A percentile compares a stretch with the other conserved stretches of the same genome.
These are phyloP conservation scores for Lactifluus subvellereus DNA, from an alignment of 768 basidiomycete genomes.

Conservation along the genomic window DNA sequence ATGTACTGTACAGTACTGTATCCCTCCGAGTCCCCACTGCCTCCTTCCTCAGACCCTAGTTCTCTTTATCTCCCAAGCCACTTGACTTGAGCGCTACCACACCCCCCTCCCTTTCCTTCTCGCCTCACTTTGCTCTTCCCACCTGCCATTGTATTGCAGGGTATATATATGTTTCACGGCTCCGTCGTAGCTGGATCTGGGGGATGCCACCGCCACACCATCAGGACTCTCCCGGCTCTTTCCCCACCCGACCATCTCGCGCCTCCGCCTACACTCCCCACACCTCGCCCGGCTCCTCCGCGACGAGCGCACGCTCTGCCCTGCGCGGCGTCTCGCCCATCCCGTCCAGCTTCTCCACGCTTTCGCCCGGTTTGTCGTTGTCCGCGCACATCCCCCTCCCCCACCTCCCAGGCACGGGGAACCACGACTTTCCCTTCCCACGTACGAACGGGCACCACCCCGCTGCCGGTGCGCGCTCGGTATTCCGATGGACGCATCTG, in stretches of 20 bases:
- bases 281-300: slow-evolving; percentile 38
- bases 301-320: slow-evolving; percentile 38
- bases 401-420: slow-evolving; percentile 1
- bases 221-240: slow-evolving; percentile 49
- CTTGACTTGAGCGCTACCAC: too few species aligned
- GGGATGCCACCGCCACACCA: slow-evolving; percentile 35
- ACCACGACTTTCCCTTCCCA: slow-evolving; percentile 27
- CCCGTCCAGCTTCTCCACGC: slow-evolving; percentile 41
- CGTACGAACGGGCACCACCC: slow-evolving; percentile 22
- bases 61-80: too few species aligned
- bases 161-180: too few species aligned
- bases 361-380: slow-evolving; percentile 60
- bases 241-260: slow-evolving; percentile 68
- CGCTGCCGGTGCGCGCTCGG: slow-evolving; percentile 40
- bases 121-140: too few species aligned
- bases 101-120: too few species aligned
- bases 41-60: too few species aligned
- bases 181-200: too few species aligned
- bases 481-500: slow-evolving; percentile 73
- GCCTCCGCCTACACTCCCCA: slow-evolving; percentile 60
- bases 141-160: too few species aligned
- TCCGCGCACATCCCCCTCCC: slow-evolving; percentile 44
- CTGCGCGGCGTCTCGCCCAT: slow-evolving; percentile 46
- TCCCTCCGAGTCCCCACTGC: too few species aligned
- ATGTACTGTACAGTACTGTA: too few species aligned